Base-by-base conservation (phyloP, 495 filamentous ascomycete genomes). In the Cladorrhinum samala region DNA sequence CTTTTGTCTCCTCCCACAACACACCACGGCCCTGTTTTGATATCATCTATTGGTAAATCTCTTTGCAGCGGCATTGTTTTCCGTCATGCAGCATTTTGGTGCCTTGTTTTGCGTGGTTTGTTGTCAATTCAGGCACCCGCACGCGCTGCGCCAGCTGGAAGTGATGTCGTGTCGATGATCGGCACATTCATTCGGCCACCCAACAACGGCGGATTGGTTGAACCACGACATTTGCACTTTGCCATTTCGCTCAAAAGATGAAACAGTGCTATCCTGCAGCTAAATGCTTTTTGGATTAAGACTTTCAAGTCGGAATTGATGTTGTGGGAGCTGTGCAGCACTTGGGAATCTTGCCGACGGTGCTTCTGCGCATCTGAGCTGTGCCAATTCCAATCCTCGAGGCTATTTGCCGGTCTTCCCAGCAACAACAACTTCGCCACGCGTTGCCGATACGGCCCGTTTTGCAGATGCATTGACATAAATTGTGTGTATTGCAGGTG, bases 141-240 rank as follows among this genome's bases (percentile, higher is more conserved):
- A 7, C 24, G 18, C 42, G 36, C 43, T 43, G 49, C 41, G n/a
- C n/a, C 58, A 52, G 33, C 52, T n/a, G n/a, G 40, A 37, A 36
- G 45, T 50, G 50, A 54, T 61, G 58, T 55, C 50, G 54, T 57
- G 50, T 52, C 57, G 52, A 46, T 49, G n/a, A n/a, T n/a, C 48
- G 46, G 48, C 56, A 44, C 16, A 20, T 40, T 49, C 39, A 21
- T 43, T 49, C 57, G 54, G 42, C 42, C 16, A n/a, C n/a, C n/a
- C 42, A 45, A 19, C 20, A 16, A 45, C 42, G 5, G 4, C 24
- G 17, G 14, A 14, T 14, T 13, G 42, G 24, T 45, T 45, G 42
- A 21, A 21, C 42, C 17, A 45, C 42, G 11, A 20, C 42, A 45
- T 9, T 19, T 21, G 18, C 39, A 17, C 9, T 13, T 45, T 45